Base-by-base conservation (phyloP, 2,329 filamentous ascomycete genomes). In the Dryadomyces quercus-mongolicae region DNA sequence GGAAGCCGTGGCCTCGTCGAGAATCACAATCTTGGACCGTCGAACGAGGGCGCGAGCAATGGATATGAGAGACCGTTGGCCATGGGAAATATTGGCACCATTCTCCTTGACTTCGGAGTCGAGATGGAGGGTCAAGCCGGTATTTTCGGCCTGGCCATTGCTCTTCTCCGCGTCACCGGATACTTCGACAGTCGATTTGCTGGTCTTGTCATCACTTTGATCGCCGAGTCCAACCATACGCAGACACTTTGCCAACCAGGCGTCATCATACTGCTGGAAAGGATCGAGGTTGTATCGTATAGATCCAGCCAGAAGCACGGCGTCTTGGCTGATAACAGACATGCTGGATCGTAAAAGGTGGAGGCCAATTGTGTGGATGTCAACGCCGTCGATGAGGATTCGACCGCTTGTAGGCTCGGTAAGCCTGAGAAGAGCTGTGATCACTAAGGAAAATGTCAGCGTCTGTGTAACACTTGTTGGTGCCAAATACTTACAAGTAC, bases 291-390 rank as follows among this genome's bases (percentile, higher is more conserved):
- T 98, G 66, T 77, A 90, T 57, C 91, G 81, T 58, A 96, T 86
- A 0, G 90, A 96, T 60, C 92, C 92, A 6, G 84, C 90, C 70
- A 95, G 96, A 0, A 97, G 72, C 0, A 91, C 95, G 0, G 92
- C 91, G 66, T 98, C 93, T 71, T 98, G 93, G 31, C 93, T 92
- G 53, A 98, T 92, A 68, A 98, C 96, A 0, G 94, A 95, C 62
- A 98, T 94, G 50, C 87, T 85, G 69, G 95, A 86, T 53, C 93
- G 86, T 62, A 98, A 74, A 68, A 96, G 91, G 59, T 88, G 86
- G 15, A 97, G 78, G 8, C 93, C 93, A 59, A 97, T 95, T 56
- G 77, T 74, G 52, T 88, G 84, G 63, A 96, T 88, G 63, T 97
- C 88, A 16, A 97, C 73, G 59, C 84, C 85, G 61, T 98, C 93